Conservation (phyloP, 768 basidiomycete species). For the Kockovaella imperatae region DNA sequence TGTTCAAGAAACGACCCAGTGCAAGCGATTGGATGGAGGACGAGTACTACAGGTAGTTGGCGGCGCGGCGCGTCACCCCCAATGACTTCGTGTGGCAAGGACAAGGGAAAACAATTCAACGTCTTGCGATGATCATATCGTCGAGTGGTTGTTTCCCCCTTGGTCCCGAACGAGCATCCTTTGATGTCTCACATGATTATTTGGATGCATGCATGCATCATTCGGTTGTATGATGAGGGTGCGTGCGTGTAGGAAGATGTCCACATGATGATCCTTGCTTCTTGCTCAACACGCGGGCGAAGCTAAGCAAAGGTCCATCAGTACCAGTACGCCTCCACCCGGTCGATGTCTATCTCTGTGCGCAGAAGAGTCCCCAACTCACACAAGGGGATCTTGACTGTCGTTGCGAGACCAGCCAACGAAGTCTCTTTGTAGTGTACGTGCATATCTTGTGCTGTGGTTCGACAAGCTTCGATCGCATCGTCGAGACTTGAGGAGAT, state of each 20-base stretch:
- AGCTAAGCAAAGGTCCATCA: constrained; percentile 2
- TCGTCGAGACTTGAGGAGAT: constrained; percentile 58
- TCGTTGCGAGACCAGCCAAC: constrained; percentile 55
- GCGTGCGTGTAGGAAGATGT: neutral
- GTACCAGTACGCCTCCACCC: too few relatives aligned
- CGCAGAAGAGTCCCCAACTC: neutral
- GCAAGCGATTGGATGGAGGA: neutral
- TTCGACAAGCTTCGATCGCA: constrained; percentile 88
- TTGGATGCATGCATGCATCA: too few relatives aligned
- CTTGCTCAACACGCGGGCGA: constrained; percentile 20
- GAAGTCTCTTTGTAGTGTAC: constrained; percentile 74
- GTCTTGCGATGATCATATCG: neutral
- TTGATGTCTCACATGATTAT: too few relatives aligned
- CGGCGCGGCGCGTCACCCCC: too few relatives aligned
- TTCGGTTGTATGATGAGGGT: neutral
- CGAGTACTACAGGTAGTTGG: neutral
- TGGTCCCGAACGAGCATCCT: too few relatives aligned
- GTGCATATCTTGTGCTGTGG: constrained; percentile 57
- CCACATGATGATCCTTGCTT: neutral
- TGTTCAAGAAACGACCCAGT: neutral
- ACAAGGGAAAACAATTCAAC: too few relatives aligned
- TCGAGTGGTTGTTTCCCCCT: too few relatives aligned
- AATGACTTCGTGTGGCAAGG: too few relatives aligned
- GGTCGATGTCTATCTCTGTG: too few relatives aligned
- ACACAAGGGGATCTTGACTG: constrained; percentile 34